A percentile compares a stretch with the other conserved stretches of the same genome.
Evolutionary conservation across 768 basidiomycete genomes (phyloP).

Genomic region (Trametes cinnabarina): DNA sequence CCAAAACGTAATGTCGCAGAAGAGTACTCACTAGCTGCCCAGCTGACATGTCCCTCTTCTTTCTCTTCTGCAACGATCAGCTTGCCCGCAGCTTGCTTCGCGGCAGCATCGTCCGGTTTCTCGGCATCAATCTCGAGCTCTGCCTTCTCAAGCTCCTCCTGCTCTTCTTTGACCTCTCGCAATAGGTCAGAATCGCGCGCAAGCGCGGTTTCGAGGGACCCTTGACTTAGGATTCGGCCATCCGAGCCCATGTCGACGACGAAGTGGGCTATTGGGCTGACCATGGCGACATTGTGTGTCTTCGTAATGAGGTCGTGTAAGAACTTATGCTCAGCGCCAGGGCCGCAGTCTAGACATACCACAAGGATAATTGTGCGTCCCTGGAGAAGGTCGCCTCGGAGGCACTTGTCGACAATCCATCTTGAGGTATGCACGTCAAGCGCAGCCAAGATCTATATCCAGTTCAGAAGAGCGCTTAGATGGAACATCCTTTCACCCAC

Average conservation of each 20-base stretch:
- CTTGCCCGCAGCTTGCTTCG: conserved; percentile 44
- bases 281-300: conserved; percentile 52
- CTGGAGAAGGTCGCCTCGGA: conserved; percentile 41
- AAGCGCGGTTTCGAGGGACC: conserved; percentile 45
- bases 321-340: no score
- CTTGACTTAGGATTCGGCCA: conserved; percentile 48
- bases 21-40: conserved; percentile 35
- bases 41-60: conserved; percentile 55
- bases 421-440: conserved; percentile 50
- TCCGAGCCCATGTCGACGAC: conserved; percentile 51
- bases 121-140: conserved; percentile 26
- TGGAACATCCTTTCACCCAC: conserved; percentile 24
- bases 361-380: conserved; percentile 50
- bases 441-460: conserved; percentile 41
- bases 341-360: conserved; percentile 26
- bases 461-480: conserved; percentile 44
- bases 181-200: conserved; percentile 35
- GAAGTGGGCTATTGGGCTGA: conserved; percentile 49
- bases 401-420: conserved; percentile 42
- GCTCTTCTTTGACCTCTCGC: conserved; percentile 24
- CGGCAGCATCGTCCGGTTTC: conserved; percentile 9
- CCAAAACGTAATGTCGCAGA: not conserved
- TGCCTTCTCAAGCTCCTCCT: conserved; percentile 21
- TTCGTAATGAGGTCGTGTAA: conserved; percentile 16
- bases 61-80: conserved; percentile 66